Base-by-base conservation (phyloP, 495 filamentous ascomycete genomes). In the Penicillium desertorum region DNA sequence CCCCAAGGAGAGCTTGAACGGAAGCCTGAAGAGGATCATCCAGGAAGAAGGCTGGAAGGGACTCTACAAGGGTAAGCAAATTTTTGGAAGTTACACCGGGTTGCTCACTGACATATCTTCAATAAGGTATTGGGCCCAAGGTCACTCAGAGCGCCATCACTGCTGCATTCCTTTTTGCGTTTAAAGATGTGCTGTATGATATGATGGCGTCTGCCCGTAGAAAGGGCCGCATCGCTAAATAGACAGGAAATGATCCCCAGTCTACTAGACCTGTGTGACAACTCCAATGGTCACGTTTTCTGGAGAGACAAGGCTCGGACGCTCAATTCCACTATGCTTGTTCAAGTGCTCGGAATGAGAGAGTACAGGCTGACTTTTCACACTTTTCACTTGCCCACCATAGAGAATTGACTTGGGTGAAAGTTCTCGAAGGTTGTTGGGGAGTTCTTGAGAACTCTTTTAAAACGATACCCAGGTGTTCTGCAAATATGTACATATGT, bases 141-240 rank as follows among this genome's bases (percentile, higher is more conserved):
- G 86, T 98, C 17, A 90, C 90, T 14, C 94, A 98, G 76, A 96
- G 91, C 71, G 94, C 96, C 9, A 82, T 98, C 51, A 99, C 95
- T 9, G 94, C 94, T 19, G 94, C 94, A 19, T 94, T 96, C 72
- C 79, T 99, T 53, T 99, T 99, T 68, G 93, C 92, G 14, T 97
- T 99, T 76, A 99, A 99, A 80, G 94, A 99, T 74, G 90, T 85
- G 4, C 67, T 91, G 10, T 91, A 88, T 71, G 80, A 82, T 27
- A 71, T 76, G 57, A 88, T 85, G 54, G 72, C 87, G 10, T 74
- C 78, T 6, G 73, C 83, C 22, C 71, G 85, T 23, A 78, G 77
- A 59, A 78, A 70, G 57, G 64, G 81, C 41, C 77, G 79, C 9
- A 76, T 69, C 39, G 61, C 67, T 25, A 71, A 71, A 54, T 79